Evolutionary conservation across 2,329 filamentous ascomycete species (phyloP).

Genomic region (Bipolaris bicolor): DNA sequence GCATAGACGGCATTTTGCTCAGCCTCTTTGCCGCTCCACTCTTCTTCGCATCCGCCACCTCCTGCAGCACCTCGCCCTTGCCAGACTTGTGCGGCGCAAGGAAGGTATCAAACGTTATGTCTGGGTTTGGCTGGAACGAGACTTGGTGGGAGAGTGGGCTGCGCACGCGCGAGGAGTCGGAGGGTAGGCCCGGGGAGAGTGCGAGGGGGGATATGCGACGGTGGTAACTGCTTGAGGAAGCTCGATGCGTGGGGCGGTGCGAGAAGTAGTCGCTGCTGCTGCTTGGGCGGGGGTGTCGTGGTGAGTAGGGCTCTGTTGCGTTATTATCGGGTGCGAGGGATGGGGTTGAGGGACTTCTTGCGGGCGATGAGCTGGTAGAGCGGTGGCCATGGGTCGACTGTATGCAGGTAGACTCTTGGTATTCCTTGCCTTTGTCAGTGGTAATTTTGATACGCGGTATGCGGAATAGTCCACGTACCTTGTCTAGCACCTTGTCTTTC

Average conservation of each 20-base stretch:
- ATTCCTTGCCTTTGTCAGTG: slow-evolving; percentile 2
- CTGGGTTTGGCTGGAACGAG: slow-evolving; percentile 15
- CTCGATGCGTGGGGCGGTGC: neutral
- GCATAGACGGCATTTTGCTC: slow-evolving; percentile 9
- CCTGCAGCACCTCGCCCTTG: slow-evolving; percentile 32
- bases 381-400: slow-evolving; percentile 12
- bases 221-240: neutral
- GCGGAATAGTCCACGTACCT: slow-evolving; percentile 17
- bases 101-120: slow-evolving; percentile 36
- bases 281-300: slow-evolving; percentile 2
- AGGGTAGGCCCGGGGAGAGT: neutral
- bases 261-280: slow-evolving; percentile 22
- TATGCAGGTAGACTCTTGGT: slow-evolving; percentile 2
- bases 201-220: slow-evolving; percentile 5
- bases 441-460: slow-evolving; percentile 15
- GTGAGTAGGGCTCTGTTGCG: neutral
- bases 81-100: slow-evolving; percentile 34
- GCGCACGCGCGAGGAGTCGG: slow-evolving; percentile 10
- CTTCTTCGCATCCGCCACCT: slow-evolving; percentile 19
- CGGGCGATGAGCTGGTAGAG: slow-evolving; percentile 6
- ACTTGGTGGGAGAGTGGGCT: slow-evolving; percentile 21
- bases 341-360: neutral
- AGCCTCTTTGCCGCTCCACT: neutral
- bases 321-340: neutral
- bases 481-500: neutral